A percentile compares a stretch with the other conserved stretches of the same genome.
Conservation (phyloP, 2,329 filamentous ascomycete genomes). For the Neonectria sp. region DNA sequence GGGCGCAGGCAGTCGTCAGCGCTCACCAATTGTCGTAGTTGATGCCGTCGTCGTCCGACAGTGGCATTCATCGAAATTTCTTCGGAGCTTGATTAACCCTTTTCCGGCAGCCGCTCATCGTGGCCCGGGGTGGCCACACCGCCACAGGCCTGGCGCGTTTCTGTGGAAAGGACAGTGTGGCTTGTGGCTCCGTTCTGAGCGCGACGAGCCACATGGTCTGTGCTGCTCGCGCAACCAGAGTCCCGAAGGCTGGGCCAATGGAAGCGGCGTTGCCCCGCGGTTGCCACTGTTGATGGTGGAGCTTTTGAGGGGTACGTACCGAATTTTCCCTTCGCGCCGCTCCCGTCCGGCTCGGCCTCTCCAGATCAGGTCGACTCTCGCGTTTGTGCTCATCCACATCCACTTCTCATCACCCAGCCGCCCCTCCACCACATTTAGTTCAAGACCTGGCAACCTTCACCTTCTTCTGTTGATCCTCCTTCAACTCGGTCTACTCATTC, state of each 20-base stretch:
- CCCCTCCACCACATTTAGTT: slow-evolving; percentile 44
- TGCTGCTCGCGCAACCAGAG: slow-evolving; percentile 35
- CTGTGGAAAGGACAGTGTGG: slow-evolving; percentile 25
- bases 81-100: slow-evolving; percentile 48
- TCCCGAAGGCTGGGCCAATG: slow-evolving; percentile 58
- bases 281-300: slow-evolving; percentile 67
- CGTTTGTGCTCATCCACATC: slow-evolving; percentile 41
- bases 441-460: slow-evolving; percentile 35
- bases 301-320: slow-evolving; percentile 41
- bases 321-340: slow-evolving; percentile 31
- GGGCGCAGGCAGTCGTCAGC: slow-evolving; percentile 32
- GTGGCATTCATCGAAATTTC: slow-evolving; percentile 45
- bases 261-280: slow-evolving; percentile 67
- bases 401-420: slow-evolving; percentile 38
- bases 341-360: slow-evolving; percentile 35
- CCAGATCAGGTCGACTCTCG: slow-evolving; percentile 37
- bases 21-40: slow-evolving; percentile 37
- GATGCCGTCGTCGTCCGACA: slow-evolving; percentile 33
- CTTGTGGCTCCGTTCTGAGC: slow-evolving; percentile 23
- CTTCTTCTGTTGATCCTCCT: slow-evolving; percentile 36
- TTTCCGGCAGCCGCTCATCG: slow-evolving; percentile 30
- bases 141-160: slow-evolving; percentile 41
- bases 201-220: slow-evolving; percentile 51
- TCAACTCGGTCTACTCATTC: slow-evolving; percentile 35
- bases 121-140: slow-evolving; percentile 29